Evolutionary conservation across 108 stramenopile genomes (phyloP).

Genomic region (Pseudonitzschia delicatissima): DNA sequence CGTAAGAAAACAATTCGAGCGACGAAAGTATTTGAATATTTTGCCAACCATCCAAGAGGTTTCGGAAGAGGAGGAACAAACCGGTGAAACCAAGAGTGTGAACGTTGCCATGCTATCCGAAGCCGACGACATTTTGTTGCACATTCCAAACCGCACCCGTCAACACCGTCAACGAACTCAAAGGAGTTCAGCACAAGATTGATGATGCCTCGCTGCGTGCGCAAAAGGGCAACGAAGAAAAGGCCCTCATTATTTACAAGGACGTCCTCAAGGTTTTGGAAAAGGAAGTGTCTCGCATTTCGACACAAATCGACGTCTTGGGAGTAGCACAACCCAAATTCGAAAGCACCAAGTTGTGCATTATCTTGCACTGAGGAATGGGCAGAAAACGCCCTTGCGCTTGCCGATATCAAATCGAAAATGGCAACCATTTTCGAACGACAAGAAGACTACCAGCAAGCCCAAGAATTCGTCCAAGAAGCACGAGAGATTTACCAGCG

Average conservation of each 20-base stretch:
- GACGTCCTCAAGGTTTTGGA: slow-evolving; percentile 15
- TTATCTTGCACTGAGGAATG: slow-evolving; percentile 29
- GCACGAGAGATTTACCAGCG: slow-evolving; percentile 23
- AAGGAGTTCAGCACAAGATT: slow-evolving; percentile 11
- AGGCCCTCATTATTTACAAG: slow-evolving; percentile 30
- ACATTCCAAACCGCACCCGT: neutral
- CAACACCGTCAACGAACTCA: neutral
- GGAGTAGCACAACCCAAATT: neutral
- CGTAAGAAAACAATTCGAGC: neutral
- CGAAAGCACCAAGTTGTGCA: slow-evolving; percentile 4
- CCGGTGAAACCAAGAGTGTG: neutral
- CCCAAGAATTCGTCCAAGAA: slow-evolving; percentile 23
- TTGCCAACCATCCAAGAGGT: slow-evolving; percentile 1
- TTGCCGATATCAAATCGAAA: slow-evolving; percentile 28
- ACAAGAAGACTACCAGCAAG: slow-evolving; percentile 25
- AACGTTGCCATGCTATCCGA: neutral
- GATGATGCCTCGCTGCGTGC: slow-evolving; percentile 11
- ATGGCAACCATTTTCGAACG: slow-evolving; percentile 41
- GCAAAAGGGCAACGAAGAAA: slow-evolving; percentile 30
- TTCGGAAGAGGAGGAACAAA: neutral
- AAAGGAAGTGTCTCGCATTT: slow-evolving; percentile 12
- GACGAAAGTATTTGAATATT: neutral
- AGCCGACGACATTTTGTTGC: slow-evolving; percentile 5
- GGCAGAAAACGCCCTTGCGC: slow-evolving; percentile 18
- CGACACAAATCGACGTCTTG: slow-evolving; percentile 16